Evolutionary conservation across 2,329 filamentous ascomycete genomes (phyloP), one percentile per base, ranked within the genome.

Genomic region (Verticillium isaacii): DNA sequence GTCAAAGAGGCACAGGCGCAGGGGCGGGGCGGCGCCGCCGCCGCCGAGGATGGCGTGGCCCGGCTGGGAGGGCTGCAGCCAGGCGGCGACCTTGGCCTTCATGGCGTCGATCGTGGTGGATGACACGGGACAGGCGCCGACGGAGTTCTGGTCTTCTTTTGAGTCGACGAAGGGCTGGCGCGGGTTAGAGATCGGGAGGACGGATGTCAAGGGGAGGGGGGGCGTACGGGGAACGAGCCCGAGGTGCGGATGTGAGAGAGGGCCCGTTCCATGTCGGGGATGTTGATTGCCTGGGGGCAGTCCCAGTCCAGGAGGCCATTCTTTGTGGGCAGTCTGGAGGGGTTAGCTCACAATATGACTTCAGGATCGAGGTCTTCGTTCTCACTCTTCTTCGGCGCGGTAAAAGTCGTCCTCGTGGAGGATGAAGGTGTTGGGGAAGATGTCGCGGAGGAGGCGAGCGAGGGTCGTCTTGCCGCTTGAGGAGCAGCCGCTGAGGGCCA

Each of bases 351-450:
- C 5, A 3, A 29, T 29, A 5, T 29, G 23, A 60, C 39, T 19
- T 32, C 52, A 17, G 45, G 29, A 59, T 32, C 12, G 8, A 60
- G n/a, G 9, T 54, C 4, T 23, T 57, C 45, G 25, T 5, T 34
- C 82, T 71, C 70, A 91, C 84, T 92, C 83, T 34, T 83, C 77
- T 72, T 98, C 94, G 1, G 90, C 81, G 66, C 87, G 88, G 78
- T 97, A 99, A 73, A 98, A 99, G 75, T 99, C 95, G 78, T 99
- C 95, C 73, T 97, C 88, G 74, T 99, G 95, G 25, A 99, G 83
- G 70, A 98, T 91, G 71, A 93, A 94, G 17, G 87, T 83, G 67
- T 83, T 80, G 9, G 88, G 88, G 70, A 97, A 93, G 66, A 96
- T 88, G 71, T 91, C 87, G 62, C 92, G 88, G 19, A 99, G 82